Conservation (phyloP, 164 flowering plant genomes). For the Houttuynia cordata region DNA sequence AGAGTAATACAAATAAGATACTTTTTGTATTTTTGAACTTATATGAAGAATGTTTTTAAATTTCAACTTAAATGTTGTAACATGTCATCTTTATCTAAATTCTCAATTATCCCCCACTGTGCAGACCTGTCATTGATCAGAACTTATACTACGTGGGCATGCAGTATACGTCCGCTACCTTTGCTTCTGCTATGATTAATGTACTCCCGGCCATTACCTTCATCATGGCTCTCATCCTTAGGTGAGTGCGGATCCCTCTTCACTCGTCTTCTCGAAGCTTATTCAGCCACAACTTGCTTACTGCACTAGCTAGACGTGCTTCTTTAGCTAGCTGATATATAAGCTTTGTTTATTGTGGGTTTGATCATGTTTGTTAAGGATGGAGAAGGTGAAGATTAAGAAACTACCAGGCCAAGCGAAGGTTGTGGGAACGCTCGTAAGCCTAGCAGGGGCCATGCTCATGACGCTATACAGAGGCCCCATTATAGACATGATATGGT, state of each 20-base stretch:
- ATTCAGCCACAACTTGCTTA: too few species aligned
- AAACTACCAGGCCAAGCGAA: slow-evolving; percentile 54
- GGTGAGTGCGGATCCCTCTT: too few species aligned
- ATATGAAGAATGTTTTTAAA: slow-evolving; percentile 15
- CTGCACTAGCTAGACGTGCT: too few species aligned
- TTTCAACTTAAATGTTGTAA: neutral
- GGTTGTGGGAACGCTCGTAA: slow-evolving; percentile 60
- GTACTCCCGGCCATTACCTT: slow-evolving; percentile 83
- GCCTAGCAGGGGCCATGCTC: slow-evolving; percentile 66
- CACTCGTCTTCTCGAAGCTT: neutral
- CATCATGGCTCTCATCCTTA: slow-evolving; percentile 60
- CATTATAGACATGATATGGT: slow-evolving; percentile 26
- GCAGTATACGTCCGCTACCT: slow-evolving; percentile 69
- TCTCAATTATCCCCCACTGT: neutral
- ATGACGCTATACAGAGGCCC: slow-evolving; percentile 96
- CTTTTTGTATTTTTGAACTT: too few species aligned
- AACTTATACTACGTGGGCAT: slow-evolving; percentile 67
- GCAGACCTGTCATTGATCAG: slow-evolving; percentile 87
- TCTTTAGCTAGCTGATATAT: neutral
- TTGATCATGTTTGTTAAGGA: slow-evolving; percentile 22
- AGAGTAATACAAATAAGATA: too few species aligned
- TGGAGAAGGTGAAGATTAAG: slow-evolving; percentile 58
- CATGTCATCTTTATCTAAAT: neutral
- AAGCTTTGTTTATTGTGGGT: neutral
- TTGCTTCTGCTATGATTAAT: slow-evolving; percentile 55